Conservation (phyloP, 176 grass and related monocot species). For the Avena eriantha region DNA sequence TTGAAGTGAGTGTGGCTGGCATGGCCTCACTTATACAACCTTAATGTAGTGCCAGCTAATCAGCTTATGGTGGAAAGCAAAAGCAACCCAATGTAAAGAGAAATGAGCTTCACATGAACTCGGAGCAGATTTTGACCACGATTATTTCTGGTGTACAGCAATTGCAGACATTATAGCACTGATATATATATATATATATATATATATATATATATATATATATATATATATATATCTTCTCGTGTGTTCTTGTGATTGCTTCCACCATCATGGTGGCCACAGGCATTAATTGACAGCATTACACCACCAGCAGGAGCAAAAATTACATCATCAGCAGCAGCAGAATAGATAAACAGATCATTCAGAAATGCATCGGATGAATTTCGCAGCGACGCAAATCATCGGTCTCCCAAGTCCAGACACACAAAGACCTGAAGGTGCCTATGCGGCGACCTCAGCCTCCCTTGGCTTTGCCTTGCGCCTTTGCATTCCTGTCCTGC, state of each 20-base stretch:
- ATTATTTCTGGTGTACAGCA: background rate
- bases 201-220: too few relatives aligned
- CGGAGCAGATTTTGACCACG: background rate
- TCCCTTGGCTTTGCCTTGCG: slow-evolving; percentile 55
- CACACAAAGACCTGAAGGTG: slow-evolving; percentile 9
- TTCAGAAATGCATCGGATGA: too few relatives aligned
- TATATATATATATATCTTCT: too few relatives aligned
- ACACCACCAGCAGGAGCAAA: background rate
- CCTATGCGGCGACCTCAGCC: slow-evolving; percentile 46
- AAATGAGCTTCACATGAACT: too few relatives aligned
- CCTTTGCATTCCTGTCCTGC: slow-evolving; percentile 44
- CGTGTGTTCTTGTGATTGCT: background rate
- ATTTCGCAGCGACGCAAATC: too few relatives aligned
- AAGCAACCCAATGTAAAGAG: too few relatives aligned
- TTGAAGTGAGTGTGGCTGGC: too few relatives aligned
- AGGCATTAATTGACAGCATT: too few relatives aligned
- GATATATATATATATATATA: too few relatives aligned
- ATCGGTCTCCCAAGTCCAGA: background rate
- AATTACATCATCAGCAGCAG: background rate
- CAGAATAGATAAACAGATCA: background rate
- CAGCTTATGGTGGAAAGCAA: too few relatives aligned
- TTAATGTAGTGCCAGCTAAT: too few relatives aligned
- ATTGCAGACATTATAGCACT: background rate
- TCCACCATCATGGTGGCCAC: background rate
- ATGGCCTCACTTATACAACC: too few relatives aligned